Evolutionary conservation across 2,329 filamentous ascomycete species (phyloP).

Genomic region (Fonsecaea monophora): DNA sequence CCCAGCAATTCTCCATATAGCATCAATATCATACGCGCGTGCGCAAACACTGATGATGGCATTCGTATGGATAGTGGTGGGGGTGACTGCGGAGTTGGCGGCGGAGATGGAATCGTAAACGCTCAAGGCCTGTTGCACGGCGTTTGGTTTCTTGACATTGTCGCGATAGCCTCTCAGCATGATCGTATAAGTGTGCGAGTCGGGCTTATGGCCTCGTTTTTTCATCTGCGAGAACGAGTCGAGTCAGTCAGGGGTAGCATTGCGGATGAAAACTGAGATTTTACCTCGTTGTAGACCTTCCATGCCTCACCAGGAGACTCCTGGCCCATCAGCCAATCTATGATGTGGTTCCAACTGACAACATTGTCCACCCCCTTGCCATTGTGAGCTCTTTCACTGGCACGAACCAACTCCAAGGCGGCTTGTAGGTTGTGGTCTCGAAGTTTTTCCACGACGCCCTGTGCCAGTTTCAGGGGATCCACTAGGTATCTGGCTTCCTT

Average conservation of each 20-base stretch:
- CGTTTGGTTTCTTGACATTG: constrained; percentile 63
- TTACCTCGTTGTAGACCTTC: constrained; percentile 86
- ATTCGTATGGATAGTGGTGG: constrained; percentile 84
- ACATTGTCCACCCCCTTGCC: constrained; percentile 63
- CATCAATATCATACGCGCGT: constrained; percentile 75
- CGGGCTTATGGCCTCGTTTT: constrained; percentile 82
- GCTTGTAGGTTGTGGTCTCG: constrained; percentile 66
- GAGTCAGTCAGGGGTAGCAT: background rate
- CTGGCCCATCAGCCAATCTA: constrained; percentile 72
- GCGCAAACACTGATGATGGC: constrained; percentile 84
- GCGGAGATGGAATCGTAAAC: constrained; percentile 78
- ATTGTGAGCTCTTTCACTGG: constrained; percentile 29
- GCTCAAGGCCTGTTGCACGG: constrained; percentile 71
- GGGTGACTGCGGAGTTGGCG: constrained; percentile 68
- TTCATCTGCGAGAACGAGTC: constrained; percentile 74
- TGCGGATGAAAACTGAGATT: background rate
- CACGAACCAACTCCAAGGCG: constrained; percentile 70
- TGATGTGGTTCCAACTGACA: constrained; percentile 87
- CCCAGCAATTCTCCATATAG: constrained; percentile 77
- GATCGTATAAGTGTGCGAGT: constrained; percentile 81
- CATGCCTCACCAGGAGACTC: constrained; percentile 69
- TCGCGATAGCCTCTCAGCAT: constrained; percentile 77
- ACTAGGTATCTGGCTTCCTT: constrained; percentile 32
- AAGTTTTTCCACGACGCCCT: constrained; percentile 69
- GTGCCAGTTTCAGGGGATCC: constrained; percentile 76